Evolutionary conservation across 176 grass and related monocot genomes (phyloP).

Genomic region (Zoysia japonica): DNA sequence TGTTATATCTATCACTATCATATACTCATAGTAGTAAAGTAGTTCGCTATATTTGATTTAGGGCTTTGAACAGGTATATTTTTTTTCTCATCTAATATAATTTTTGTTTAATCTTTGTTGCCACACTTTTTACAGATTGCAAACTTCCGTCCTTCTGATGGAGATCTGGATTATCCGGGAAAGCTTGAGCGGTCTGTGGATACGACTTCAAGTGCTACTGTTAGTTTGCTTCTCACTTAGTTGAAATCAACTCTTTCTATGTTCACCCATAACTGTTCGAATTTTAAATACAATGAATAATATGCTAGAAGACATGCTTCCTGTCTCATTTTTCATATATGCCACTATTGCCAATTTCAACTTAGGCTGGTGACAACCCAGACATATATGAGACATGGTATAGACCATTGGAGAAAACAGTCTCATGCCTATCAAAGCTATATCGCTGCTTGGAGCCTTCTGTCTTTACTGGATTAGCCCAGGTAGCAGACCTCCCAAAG

Average conservation of each 20-base stretch:
- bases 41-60: neutral
- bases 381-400: conserved; percentile 89
- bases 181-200: conserved; percentile 70
- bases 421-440: conserved; percentile 93
- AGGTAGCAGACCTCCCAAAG: conserved; percentile 56
- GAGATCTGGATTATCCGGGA: conserved; percentile 95
- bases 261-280: neutral
- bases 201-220: conserved; percentile 61
- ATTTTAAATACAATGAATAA: neutral
- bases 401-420: conserved; percentile 95
- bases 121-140: conserved; percentile 68
- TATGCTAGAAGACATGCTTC: conserved; percentile 15
- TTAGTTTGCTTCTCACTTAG: conserved; percentile 54
- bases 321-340: neutral
- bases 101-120: conserved; percentile 7
- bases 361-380: conserved; percentile 57
- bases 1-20: neutral
- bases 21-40: neutral
- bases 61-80: neutral
- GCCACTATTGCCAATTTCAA: neutral
- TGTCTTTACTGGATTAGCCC: conserved; percentile 97
- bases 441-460: conserved; percentile 89
- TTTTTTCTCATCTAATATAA: conserved; percentile 9
- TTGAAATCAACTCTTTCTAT: conserved; percentile 15
- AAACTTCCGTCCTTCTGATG: conserved; percentile 80